Conservation (phyloP, 2,329 filamentous ascomycete species). For the Colletotrichum filicis region DNA sequence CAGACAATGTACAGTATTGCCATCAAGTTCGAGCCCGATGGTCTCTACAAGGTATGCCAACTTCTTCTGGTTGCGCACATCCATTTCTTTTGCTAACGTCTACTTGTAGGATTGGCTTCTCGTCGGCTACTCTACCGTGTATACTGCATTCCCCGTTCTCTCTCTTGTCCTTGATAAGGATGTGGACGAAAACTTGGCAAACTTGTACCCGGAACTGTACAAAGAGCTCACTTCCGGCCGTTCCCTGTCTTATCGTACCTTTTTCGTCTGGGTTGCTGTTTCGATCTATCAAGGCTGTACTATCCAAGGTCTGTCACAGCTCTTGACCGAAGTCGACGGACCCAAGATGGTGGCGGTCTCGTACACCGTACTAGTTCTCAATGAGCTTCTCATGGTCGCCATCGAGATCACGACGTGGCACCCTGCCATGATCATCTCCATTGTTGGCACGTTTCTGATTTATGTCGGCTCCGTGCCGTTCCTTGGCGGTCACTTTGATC, state of each 20-base stretch:
- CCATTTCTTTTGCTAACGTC: constrained; percentile 36
- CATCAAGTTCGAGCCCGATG: constrained; percentile 90
- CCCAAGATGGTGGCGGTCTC: constrained; percentile 86
- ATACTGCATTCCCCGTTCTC: constrained; percentile 93
- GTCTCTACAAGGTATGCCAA: constrained; percentile 79
- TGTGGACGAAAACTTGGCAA: constrained; percentile 92
- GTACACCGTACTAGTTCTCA: constrained; percentile 91
- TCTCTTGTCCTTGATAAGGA: constrained; percentile 94
- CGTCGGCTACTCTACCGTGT: constrained; percentile 95
- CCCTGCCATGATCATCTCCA: constrained; percentile 85
- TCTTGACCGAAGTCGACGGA: constrained; percentile 82
- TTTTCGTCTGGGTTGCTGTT: constrained; percentile 96
- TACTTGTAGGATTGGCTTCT: constrained; percentile 83
- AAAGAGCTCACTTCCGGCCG: constrained; percentile 93
- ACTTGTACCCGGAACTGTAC: constrained; percentile 96
- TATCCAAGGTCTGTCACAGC: constrained; percentile 93
- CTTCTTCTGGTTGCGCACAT: neutral
- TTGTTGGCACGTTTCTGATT: constrained; percentile 84
- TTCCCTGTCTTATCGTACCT: constrained; percentile 89
- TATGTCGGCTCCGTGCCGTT: constrained; percentile 89
- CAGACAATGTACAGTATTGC: constrained; percentile 98
- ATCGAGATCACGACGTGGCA: constrained; percentile 98
- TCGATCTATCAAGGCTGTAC: constrained; percentile 95
- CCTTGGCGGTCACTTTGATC: constrained; percentile 88
- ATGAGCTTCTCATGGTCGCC: constrained; percentile 97